phyloP scores from a whole-genome alignment of 140 eudicot species.

The Ambrosia hybrid region DNA sequence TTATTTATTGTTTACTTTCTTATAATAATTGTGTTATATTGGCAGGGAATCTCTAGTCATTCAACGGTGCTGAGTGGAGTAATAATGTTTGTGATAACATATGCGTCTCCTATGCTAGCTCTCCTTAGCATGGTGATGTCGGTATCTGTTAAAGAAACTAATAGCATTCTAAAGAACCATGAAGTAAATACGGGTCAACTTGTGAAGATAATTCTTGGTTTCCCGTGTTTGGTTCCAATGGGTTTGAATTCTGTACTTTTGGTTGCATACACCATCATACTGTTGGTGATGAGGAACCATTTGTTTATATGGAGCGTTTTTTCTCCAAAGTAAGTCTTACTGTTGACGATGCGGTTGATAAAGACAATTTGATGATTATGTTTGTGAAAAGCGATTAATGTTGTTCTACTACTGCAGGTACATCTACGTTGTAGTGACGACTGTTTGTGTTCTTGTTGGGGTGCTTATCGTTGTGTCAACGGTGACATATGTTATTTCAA shows the following conservation, averaged over 20 bases:
- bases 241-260: slow-evolving; percentile 70
- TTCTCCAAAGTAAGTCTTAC: slow-evolving; percentile 88
- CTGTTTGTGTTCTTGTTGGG: slow-evolving; percentile 69
- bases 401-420: slow-evolving; percentile 49
- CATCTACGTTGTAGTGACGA: slow-evolving; percentile 72
- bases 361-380: neutral
- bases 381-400: neutral
- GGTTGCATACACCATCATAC: slow-evolving; percentile 72
- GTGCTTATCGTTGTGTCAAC: slow-evolving; percentile 59
- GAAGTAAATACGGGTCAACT: slow-evolving; percentile 51
- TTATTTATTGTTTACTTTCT: neutral
- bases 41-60: slow-evolving; percentile 88
- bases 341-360: neutral
- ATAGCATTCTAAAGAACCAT: slow-evolving; percentile 7
- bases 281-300: slow-evolving; percentile 91
- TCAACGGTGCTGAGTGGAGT: slow-evolving; percentile 78
- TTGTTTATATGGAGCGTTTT: slow-evolving; percentile 93
- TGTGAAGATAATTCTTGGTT: slow-evolving; percentile 59
- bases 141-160: slow-evolving; percentile 43
- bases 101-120: slow-evolving; percentile 81
- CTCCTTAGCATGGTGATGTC: slow-evolving; percentile 70
- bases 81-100: slow-evolving; percentile 86
- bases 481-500: slow-evolving; percentile 38
- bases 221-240: slow-evolving; percentile 83
- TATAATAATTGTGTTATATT: slow-evolving; percentile 9